Conservation (phyloP, 768 basidiomycete species). For the Chalciporus chontae region DNA sequence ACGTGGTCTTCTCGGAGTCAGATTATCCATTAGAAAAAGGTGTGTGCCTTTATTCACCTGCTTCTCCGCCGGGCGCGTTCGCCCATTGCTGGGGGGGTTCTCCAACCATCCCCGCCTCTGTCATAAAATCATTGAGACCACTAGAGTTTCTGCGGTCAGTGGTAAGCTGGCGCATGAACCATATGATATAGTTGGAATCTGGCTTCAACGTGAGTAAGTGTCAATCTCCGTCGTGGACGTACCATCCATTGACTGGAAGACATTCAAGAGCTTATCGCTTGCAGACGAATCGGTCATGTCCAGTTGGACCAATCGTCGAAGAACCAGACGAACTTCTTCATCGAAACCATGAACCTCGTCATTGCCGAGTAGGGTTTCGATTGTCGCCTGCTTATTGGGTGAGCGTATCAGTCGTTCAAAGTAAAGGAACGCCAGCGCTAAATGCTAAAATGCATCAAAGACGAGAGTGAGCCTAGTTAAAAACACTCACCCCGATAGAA, state of each 20-base stretch:
- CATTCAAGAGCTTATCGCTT: slow-evolving; percentile 33
- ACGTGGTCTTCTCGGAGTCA: slow-evolving; percentile 59
- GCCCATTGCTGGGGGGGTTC: slow-evolving; percentile 53
- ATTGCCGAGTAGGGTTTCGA: slow-evolving; percentile 15
- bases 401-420: slow-evolving; percentile 63
- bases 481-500: slow-evolving; percentile 77
- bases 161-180: slow-evolving; percentile 78
- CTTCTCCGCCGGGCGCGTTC: slow-evolving; percentile 74
- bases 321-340: slow-evolving; percentile 67
- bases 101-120: no score
- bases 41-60: slow-evolving; percentile 42
- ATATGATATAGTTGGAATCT: slow-evolving; percentile 73
- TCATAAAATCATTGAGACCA: slow-evolving; percentile 60
- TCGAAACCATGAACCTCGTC: slow-evolving; percentile 51
- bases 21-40: not conserved
- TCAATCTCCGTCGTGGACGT: slow-evolving; percentile 8
- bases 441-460: slow-evolving; percentile 17
- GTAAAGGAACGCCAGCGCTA: slow-evolving; percentile 82
- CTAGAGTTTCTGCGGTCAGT: slow-evolving; percentile 72
- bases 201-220: slow-evolving; percentile 1
- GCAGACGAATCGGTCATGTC: slow-evolving; percentile 34
- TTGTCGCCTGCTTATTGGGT: slow-evolving; percentile 25
- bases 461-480: not conserved
- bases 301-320: slow-evolving; percentile 47
- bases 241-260: slow-evolving; percentile 52